Evolutionary conservation across 2,329 filamentous ascomycete genomes (phyloP), one percentile per base, ranked within the genome.

Genomic region (Coniosporium tulheliwenetii): DNA sequence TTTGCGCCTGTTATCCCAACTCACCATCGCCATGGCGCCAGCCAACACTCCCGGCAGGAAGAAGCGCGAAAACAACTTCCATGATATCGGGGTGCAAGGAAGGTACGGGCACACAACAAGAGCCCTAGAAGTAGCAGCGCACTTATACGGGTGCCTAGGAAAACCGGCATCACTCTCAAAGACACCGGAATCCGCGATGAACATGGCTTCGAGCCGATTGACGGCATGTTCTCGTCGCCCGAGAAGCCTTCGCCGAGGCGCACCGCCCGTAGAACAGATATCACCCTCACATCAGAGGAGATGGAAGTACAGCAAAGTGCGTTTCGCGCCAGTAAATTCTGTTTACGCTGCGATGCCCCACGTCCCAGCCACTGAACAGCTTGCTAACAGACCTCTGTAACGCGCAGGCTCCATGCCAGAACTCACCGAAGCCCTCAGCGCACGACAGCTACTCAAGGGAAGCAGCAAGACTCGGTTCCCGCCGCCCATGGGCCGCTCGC

Each of bases 151-250:
- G 49, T 42, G 13, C 39, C 39, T 50, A 95, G 89, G 50, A 93
- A 93, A 71, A 98, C 91, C 1, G 91, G 91, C 36, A 73, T 93
- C 19, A 81, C 77, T 1, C 62, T 96, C 30, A 75, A 77, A 52
- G 85, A 94, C 53, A 77, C 69, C 41, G 85, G 85, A 40, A 68
- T 79, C 45, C 81, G 85, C 63, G 89, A 96, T 62, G 86, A 93
- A 58, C 70, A 94, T 69, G 91, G 89, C 59, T 78, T 98, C 67
- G 85, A 95, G 57, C 81, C 84, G 31, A 73, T 94, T 43, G 83
- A 89, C 31, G 76, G 77, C 49, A 76, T 96, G 48, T 94, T 94
- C 60, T 95, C 87, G 8, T 94, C 87, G 14, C 86, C 87, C 10
- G 73, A 76, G 48, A 82, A 79, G 52, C 63, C 60, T 41, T 71